Percentiles rank a stretch among this genome's conserved stretches.
Conservation (phyloP, 257 asterid genomes). For the Catharanthus roseus region DNA sequence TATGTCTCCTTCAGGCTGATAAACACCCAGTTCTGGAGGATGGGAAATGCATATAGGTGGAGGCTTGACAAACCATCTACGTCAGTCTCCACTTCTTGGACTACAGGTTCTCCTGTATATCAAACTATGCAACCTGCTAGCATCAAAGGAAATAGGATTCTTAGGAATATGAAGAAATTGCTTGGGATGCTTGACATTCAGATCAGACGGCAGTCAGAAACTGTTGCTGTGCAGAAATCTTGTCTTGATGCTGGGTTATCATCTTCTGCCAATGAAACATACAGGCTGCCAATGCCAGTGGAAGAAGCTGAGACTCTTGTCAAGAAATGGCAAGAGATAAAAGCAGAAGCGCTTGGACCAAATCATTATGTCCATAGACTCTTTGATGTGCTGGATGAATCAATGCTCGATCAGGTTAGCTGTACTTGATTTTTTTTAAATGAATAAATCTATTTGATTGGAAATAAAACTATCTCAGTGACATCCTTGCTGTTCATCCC, state of each 20-base stretch:
- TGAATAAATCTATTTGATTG: constrained; percentile 4
- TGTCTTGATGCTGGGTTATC: constrained; percentile 59
- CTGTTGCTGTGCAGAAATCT: constrained; percentile 42
- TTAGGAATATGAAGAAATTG: constrained; percentile 40
- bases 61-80: constrained; percentile 31
- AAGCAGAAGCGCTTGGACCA: constrained; percentile 94
- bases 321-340: constrained; percentile 76
- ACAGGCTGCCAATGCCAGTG: constrained; percentile 63
- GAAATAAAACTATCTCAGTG: neutral
- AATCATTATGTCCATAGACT: constrained; percentile 60
- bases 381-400: constrained; percentile 74
- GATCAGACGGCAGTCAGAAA: constrained; percentile 35
- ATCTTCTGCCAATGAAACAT: constrained; percentile 41
- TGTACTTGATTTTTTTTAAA: constrained; percentile 22
- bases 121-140: constrained; percentile 25
- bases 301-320: constrained; percentile 95
- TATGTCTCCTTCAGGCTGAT: constrained; percentile 44
- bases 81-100: constrained; percentile 34
- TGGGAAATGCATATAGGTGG: constrained; percentile 44
- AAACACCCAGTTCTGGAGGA: constrained; percentile 47
- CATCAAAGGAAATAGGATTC: constrained; percentile 35
- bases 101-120: constrained; percentile 33
- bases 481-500: neutral
- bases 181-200: constrained; percentile 41
- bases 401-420: constrained; percentile 90